Evolutionary conservation across 2,329 filamentous ascomycete species (phyloP).

Genomic region (Sarocladium brachiariae): DNA sequence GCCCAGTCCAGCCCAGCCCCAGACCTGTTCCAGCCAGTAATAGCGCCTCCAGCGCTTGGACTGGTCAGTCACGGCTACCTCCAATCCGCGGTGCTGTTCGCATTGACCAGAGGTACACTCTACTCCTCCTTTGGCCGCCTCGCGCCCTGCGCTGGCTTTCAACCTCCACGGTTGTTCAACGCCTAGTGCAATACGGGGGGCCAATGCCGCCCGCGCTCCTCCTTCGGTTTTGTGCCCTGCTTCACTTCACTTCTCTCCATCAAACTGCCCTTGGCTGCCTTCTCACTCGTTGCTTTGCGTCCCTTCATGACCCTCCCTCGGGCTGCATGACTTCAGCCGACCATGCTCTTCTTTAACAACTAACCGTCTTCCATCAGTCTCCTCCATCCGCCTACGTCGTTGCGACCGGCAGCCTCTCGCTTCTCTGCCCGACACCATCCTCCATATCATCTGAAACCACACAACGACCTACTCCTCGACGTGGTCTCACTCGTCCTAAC

Average conservation of each 20-base stretch:
- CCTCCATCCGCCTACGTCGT: neutral
- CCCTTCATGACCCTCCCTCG: slow-evolving; percentile 7
- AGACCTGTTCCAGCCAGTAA: neutral
- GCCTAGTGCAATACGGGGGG: slow-evolving; percentile 4
- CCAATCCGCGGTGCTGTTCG: neutral
- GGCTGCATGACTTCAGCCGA: neutral
- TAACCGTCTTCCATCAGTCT: slow-evolving; percentile 5
- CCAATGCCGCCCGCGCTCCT: slow-evolving; percentile 4
- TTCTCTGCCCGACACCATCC: neutral
- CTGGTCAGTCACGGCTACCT: neutral
- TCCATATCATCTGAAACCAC: slow-evolving; percentile 9
- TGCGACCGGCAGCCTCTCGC: slow-evolving; percentile 4
- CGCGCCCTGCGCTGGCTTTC: slow-evolving; percentile 4
- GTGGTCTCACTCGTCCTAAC: slow-evolving; percentile 8
- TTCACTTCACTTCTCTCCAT: slow-evolving; percentile 8
- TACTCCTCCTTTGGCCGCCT: neutral
- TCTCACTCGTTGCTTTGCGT: neutral
- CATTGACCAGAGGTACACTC: neutral
- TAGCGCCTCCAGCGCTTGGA: neutral
- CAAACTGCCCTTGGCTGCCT: neutral
- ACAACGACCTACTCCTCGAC: slow-evolving; percentile 1
- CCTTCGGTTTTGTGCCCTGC: slow-evolving; percentile 8
- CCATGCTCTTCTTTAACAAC: slow-evolving; percentile 6
- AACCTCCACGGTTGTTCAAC: slow-evolving; percentile 3
- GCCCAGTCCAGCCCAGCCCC: neutral